phyloP scores from a whole-genome alignment of 164 flowering plant genomes.

The Houttuynia cordata region DNA sequence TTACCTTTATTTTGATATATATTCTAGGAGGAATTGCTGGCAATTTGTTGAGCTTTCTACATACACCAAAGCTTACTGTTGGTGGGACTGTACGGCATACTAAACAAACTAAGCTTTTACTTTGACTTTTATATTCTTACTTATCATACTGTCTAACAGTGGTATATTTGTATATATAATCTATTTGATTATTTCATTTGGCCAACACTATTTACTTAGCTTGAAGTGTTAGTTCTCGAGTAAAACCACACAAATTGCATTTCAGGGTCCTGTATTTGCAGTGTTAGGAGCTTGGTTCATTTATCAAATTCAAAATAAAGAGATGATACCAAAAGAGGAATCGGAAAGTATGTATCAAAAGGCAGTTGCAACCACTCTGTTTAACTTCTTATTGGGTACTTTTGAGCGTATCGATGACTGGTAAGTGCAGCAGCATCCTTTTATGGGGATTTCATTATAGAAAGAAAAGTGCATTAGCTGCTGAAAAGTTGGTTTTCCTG shows the following conservation, averaged over 20 bases:
- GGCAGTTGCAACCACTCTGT: slow-evolving; percentile 38
- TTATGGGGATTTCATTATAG: too few relatives aligned
- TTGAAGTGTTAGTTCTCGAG: background rate
- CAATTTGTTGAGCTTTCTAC: slow-evolving; percentile 58
- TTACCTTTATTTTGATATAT: slow-evolving; percentile 56
- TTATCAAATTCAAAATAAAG: slow-evolving; percentile 51
- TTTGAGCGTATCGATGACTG: slow-evolving; percentile 63
- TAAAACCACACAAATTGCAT: background rate
- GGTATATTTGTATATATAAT: too few relatives aligned
- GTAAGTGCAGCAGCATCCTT: slow-evolving; percentile 15
- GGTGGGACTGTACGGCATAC: slow-evolving; percentile 62
- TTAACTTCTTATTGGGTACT: slow-evolving; percentile 33
- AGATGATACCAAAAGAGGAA: slow-evolving; percentile 26
- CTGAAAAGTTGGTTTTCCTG: background rate
- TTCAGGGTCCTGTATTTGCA: slow-evolving; percentile 66
- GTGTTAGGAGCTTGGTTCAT: slow-evolving; percentile 65
- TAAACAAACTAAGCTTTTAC: background rate
- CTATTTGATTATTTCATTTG: background rate
- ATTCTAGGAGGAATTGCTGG: slow-evolving; percentile 70
- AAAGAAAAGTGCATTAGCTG: background rate
- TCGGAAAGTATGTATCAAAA: slow-evolving; percentile 45
- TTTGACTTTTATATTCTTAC: background rate
- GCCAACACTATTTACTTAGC: background rate
- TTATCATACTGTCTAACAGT: background rate
- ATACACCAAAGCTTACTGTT: slow-evolving; percentile 61